phyloP scores from a whole-genome alignment of 352 stramenopile genomes.

The Pythium apleroticum region DNA sequence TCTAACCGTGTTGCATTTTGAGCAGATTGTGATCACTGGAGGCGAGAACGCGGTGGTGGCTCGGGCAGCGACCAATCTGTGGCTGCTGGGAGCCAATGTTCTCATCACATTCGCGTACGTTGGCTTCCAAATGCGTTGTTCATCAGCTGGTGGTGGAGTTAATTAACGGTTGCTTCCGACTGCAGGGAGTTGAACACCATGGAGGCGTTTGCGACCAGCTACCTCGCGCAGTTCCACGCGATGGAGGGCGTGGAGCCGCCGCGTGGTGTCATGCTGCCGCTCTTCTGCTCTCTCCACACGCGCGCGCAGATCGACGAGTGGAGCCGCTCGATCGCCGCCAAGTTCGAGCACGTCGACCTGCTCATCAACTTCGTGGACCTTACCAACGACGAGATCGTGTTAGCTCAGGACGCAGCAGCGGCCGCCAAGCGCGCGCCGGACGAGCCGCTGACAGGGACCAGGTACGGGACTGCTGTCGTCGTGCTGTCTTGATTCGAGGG shows the following conservation, averaged over 20 bases:
- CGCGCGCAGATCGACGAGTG: slow-evolving; percentile 55
- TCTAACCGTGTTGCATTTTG: background rate
- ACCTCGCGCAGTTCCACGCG: slow-evolving; percentile 51
- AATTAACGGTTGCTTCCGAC: background rate
- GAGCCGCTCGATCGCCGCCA: slow-evolving; percentile 49
- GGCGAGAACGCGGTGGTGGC: slow-evolving; percentile 51
- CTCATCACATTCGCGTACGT: slow-evolving; percentile 66
- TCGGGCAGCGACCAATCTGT: slow-evolving; percentile 56
- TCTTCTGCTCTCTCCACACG: slow-evolving; percentile 50
- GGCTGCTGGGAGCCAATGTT: slow-evolving; percentile 64
- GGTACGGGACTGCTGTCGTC: slow-evolving; percentile 12
- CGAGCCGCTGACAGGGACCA: slow-evolving; percentile 2
- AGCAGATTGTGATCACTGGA: slow-evolving; percentile 62
- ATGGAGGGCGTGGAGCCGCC: slow-evolving; percentile 33
- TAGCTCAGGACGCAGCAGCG: background rate
- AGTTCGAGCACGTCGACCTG: slow-evolving; percentile 66
- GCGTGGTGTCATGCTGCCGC: slow-evolving; percentile 56
- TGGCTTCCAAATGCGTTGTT: background rate
- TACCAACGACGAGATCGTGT: slow-evolving; percentile 4
- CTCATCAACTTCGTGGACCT: slow-evolving; percentile 62
- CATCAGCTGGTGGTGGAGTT: too few species aligned
- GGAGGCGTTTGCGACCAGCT: slow-evolving; percentile 55
- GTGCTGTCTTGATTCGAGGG: too few species aligned
- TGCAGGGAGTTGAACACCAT: slow-evolving; percentile 40
- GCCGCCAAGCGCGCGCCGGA: background rate